Base-by-base conservation (phyloP, 2,329 filamentous ascomycete species). In the Talaromyces amestolkiae region DNA sequence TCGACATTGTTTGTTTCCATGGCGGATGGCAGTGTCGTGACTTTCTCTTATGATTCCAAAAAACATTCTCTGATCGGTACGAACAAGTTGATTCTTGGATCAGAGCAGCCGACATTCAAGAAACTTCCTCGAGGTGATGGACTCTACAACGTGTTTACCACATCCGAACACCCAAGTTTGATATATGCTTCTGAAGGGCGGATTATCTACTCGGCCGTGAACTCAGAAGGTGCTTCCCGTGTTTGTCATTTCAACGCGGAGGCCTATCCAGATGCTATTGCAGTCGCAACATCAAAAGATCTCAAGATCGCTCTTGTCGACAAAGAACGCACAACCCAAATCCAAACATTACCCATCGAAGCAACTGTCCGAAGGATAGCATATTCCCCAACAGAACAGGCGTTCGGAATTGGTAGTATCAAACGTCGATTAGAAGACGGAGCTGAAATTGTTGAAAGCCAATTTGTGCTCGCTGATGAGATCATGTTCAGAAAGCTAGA, bases 151-250 rank as follows among this genome's bases (percentile, higher is more conserved):
- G 89, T 99, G 0, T 96, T 99, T 75, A 92, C 93, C 0, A 96
- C 92, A 0, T 97, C 93, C 65, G 95, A 99, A 72, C 92, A 97
- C 73, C 91, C 95, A 0, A 97, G 92, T 68, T 79, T 99, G 63
- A 97, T 99, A 58, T 97, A 99, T 74, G 91, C 91, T 9, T 88
- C 89, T 0, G 93, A 97, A 74, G 92, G 91, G 0, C 86, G 93
- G 24, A 90, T 97, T 47, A 88, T 97, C 0, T 99, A 96, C 79
- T 97, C 93, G 4, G 93, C 95, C 1, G 92, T 97, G 1, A 97
- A 94, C 13, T 92, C 93, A 2, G 91, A 97, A 67, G 89, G 93
- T 68, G 91, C 92, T 0, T 89, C 89, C 0, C 89, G 87, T 58
- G 89, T 98, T 6, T 95, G 91, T 67, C 85, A 90, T 0, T 96